Evolutionary conservation across 345 rosid species (phyloP).

Genomic region (Pistacia integerrima): DNA sequence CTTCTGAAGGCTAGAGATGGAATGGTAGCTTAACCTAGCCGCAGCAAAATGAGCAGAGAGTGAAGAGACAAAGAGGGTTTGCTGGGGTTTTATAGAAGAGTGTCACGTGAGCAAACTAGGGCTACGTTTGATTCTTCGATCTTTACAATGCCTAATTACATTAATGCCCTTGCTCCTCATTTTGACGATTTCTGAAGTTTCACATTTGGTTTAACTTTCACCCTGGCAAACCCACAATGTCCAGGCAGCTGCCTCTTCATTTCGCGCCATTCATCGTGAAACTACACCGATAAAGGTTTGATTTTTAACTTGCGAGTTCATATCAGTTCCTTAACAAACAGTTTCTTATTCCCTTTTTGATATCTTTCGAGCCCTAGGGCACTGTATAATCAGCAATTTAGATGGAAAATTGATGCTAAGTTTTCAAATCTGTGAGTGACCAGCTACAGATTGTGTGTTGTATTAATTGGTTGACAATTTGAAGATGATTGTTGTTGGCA

Average conservation of each 20-base stretch:
- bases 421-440: no score
- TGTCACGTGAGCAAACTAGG: constrained; percentile 3
- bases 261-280: not conserved
- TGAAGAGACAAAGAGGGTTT: not conserved
- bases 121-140: not conserved
- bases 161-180: not conserved
- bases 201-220: not conserved
- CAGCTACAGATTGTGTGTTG: no score
- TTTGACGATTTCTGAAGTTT: no score
- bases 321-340: not conserved
- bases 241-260: not conserved
- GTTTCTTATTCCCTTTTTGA: no score
- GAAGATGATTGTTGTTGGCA: not conserved
- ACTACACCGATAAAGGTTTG: not conserved
- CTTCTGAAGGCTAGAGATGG: not conserved
- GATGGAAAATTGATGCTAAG: no score
- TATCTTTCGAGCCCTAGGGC: no score
- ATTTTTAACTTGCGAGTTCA: not conserved
- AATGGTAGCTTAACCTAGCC: not conserved
- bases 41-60: not conserved
- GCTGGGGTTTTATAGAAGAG: not conserved
- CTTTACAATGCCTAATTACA: not conserved
- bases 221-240: not conserved
- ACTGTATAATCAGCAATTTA: no score
- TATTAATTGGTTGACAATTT: not conserved